Conservation (phyloP, 495 filamentous ascomycete genomes). For the Amniculicola lignicola region DNA sequence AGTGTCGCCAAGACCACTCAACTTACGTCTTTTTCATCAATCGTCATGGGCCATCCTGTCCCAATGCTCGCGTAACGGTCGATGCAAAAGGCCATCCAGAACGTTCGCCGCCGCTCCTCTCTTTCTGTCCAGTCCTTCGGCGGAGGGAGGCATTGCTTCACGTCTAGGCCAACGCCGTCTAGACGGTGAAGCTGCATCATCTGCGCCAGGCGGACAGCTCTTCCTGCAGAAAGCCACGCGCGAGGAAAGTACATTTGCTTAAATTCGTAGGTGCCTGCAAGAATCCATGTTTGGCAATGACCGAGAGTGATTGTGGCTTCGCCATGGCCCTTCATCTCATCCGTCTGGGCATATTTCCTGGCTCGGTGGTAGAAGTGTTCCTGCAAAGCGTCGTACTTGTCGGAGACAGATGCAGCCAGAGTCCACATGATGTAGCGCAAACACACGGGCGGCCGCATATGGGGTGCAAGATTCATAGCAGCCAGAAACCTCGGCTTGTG, state of each 20-base stretch:
- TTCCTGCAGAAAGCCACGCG: conserved; percentile 89
- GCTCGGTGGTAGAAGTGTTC: conserved; percentile 83
- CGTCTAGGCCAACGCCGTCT: conserved; percentile 81
- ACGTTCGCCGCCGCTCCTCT: conserved; percentile 87
- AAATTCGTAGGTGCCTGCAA: conserved; percentile 85
- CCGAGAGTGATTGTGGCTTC: conserved; percentile 79
- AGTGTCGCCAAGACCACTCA: background rate
- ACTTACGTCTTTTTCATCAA: conserved; percentile 85
- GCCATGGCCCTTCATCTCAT: conserved; percentile 91
- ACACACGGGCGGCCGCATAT: conserved; percentile 80
- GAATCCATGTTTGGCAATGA: conserved; percentile 75
- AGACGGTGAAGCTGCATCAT: conserved; percentile 94
- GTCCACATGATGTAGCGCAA: conserved; percentile 95
- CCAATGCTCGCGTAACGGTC: conserved; percentile 96
- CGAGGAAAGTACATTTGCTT: conserved; percentile 97
- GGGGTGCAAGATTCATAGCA: conserved; percentile 78
- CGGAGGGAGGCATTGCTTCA: conserved; percentile 84
- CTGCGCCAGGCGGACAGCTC: conserved; percentile 68
- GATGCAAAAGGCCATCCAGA: conserved; percentile 88
- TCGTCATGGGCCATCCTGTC: conserved; percentile 92
- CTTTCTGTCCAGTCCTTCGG: conserved; percentile 89
- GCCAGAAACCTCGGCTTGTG: conserved; percentile 83
- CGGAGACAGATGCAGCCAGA: conserved; percentile 74
- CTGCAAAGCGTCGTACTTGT: conserved; percentile 73
- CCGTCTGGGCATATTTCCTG: conserved; percentile 82